Evolutionary conservation across 768 basidiomycete genomes (phyloP).

Genomic region (Auriscalpium microsporum): DNA sequence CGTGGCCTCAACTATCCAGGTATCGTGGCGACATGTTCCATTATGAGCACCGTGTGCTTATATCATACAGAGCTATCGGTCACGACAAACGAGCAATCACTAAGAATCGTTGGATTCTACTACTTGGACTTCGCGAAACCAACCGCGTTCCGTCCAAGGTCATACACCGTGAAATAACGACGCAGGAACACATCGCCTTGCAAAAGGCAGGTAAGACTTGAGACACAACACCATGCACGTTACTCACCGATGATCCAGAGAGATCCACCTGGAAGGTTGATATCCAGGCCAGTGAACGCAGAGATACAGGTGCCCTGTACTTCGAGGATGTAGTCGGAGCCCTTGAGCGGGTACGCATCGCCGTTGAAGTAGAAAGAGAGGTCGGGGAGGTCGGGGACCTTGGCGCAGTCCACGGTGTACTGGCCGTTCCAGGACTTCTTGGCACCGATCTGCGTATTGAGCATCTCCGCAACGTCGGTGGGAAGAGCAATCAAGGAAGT

Average conservation of each 20-base stretch:
- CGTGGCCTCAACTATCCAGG: too few relatives aligned
- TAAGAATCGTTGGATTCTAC: constrained; percentile 14
- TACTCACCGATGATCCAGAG: constrained; percentile 83
- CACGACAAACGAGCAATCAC: neutral
- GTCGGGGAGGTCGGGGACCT: constrained; percentile 75
- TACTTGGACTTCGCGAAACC: constrained; percentile 57
- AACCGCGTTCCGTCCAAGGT: constrained; percentile 68
- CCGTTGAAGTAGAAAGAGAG: constrained; percentile 79
- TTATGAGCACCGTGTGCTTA: neutral
- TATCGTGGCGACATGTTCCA: too few relatives aligned
- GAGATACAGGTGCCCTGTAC: constrained; percentile 91
- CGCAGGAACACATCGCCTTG: constrained; percentile 86
- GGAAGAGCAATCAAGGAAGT: constrained; percentile 93
- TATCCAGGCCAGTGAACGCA: constrained; percentile 86
- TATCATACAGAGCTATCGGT: neutral
- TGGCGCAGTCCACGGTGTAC: constrained; percentile 83
- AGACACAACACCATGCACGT: too few relatives aligned
- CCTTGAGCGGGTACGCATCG: constrained; percentile 70
- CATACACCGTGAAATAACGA: constrained; percentile 88
- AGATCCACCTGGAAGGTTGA: constrained; percentile 70
- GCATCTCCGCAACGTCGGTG: constrained; percentile 93
- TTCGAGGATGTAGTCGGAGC: constrained; percentile 83
- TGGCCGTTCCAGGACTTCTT: constrained; percentile 95
- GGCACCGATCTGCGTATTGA: constrained; percentile 92
- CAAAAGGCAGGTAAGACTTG: neutral